Evolutionary conservation across 2,329 filamentous ascomycete genomes (phyloP).

Genomic region (Xylariaceae sp.): DNA sequence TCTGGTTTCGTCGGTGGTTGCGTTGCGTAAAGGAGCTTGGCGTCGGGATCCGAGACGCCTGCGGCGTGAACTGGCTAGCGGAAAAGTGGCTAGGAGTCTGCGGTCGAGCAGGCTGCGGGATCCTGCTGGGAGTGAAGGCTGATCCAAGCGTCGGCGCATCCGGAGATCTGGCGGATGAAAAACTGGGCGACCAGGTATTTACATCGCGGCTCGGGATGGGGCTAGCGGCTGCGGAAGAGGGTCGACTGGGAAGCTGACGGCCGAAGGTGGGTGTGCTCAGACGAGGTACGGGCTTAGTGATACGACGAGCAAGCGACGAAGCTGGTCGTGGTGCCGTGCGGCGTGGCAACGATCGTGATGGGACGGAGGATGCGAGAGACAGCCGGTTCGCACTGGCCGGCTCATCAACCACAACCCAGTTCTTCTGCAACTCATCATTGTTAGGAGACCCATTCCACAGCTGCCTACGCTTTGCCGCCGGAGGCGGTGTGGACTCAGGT

Average conservation of each 20-base stretch:
- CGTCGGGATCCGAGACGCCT: conserved; percentile 28
- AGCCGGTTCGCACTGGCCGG: conserved; percentile 23
- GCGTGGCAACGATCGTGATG: conserved; percentile 25
- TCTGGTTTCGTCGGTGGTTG: conserved; percentile 43
- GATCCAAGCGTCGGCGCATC: conserved; percentile 25
- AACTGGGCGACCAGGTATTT: conserved; percentile 41
- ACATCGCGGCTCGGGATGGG: conserved; percentile 35
- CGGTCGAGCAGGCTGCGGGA: conserved; percentile 36
- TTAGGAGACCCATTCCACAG: conserved; percentile 39
- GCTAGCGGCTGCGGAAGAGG: conserved; percentile 45
- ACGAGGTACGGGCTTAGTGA: conserved; percentile 39
- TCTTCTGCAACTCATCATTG: conserved; percentile 54
- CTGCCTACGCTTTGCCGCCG: conserved; percentile 50
- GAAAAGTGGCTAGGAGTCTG: conserved; percentile 26
- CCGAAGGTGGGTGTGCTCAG: conserved; percentile 29
- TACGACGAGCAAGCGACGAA: conserved; percentile 37
- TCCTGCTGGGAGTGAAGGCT: conserved; percentile 36
- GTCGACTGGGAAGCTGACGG: conserved; percentile 37
- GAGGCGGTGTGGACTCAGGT: conserved; percentile 41
- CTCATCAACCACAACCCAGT: conserved; percentile 65
- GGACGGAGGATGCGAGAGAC: conserved; percentile 13
- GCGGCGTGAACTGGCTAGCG: conserved; percentile 20
- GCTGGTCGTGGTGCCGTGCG: conserved; percentile 32
- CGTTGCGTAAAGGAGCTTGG: conserved; percentile 25
- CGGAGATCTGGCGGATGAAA: conserved; percentile 44